A percentile compares a stretch with the other conserved stretches of the same genome.
These are phyloP conservation scores for Mesembryanthemum crystallinum DNA, from an alignment of 148 eudicot genomes.

Conservation along the genomic window DNA sequence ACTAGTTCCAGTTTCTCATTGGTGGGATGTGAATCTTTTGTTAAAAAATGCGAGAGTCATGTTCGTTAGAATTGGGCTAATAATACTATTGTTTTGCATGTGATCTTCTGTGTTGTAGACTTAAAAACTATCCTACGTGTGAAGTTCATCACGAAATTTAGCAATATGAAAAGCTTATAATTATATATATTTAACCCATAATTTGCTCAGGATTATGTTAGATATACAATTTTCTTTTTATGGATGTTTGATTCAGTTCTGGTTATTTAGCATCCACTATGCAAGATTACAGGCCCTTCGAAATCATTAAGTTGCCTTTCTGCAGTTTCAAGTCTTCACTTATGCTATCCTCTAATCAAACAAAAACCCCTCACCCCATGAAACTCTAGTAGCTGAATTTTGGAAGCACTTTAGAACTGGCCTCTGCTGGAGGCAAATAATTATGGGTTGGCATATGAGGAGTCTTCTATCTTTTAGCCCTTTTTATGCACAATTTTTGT, in stretches of 20 bases:
- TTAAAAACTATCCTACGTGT: neutral
- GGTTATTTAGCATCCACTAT: neutral
- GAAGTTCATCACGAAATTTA: neutral
- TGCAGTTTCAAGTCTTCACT: neutral
- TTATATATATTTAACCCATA: neutral
- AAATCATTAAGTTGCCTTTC: neutral
- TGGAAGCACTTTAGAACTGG: neutral
- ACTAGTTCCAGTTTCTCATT: neutral
- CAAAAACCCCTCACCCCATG: neutral
- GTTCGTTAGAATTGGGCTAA: neutral
- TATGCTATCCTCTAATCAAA: neutral
- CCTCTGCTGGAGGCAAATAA: neutral
- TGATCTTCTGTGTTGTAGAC: neutral
- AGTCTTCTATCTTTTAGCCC: neutral
- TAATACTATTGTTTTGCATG: neutral
- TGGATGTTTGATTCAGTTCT: neutral
- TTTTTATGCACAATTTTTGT: neutral
- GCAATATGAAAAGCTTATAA: neutral
- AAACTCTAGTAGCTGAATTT: neutral
- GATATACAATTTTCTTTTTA: neutral
- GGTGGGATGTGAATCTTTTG: neutral
- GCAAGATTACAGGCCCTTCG: neutral
- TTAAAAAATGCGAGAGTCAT: neutral
- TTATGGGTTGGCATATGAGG: neutral
- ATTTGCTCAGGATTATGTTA: neutral